phyloP scores from a whole-genome alignment of 768 basidiomycete genomes.

The Fomitopsis serialis region DNA sequence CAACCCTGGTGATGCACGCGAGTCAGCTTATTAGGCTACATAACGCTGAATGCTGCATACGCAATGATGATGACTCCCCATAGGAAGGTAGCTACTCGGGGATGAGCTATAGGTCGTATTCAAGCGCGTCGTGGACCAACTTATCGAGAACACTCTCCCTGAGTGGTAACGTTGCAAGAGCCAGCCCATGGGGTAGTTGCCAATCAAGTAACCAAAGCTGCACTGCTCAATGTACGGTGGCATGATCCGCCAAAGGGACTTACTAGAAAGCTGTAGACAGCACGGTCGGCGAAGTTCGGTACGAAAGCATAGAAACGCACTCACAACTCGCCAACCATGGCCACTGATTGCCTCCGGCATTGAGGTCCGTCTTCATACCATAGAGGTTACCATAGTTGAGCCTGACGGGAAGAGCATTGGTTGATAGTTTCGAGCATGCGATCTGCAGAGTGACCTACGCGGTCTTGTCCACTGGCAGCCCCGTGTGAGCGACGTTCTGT shows the following conservation, averaged over 20 bases:
- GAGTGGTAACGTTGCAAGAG: constrained; percentile 22
- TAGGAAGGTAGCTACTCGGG: constrained; percentile 16
- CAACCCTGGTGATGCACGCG: too few relatives aligned
- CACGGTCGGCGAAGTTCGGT: constrained; percentile 12
- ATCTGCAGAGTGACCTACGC: constrained; percentile 12
- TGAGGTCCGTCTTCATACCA: constrained; percentile 20
- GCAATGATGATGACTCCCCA: constrained; percentile 29
- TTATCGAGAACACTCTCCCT: constrained; percentile 14
- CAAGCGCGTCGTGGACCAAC: constrained; percentile 2
- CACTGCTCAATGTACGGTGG: constrained; percentile 2
- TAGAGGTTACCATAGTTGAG: constrained; percentile 27
- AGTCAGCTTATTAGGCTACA: not conserved
- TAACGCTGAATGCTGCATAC: not conserved
- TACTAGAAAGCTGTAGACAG: constrained; percentile 13
- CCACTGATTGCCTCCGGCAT: constrained; percentile 11
- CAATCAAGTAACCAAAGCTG: constrained; percentile 25
- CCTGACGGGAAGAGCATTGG: not conserved
- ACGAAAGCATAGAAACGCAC: constrained; percentile 2
- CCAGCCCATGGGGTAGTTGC: constrained; percentile 24
- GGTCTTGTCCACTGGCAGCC: constrained; percentile 24
- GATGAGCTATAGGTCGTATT: not conserved
- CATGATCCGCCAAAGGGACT: not conserved
- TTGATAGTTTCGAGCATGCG: not conserved
- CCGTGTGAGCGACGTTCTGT: too few relatives aligned
- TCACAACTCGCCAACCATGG: constrained; percentile 14